Evolutionary conservation across 805 yeast genomes (phyloP), one percentile per base, ranked within the genome.

Genomic region (Tetrapisispora arboricola): DNA sequence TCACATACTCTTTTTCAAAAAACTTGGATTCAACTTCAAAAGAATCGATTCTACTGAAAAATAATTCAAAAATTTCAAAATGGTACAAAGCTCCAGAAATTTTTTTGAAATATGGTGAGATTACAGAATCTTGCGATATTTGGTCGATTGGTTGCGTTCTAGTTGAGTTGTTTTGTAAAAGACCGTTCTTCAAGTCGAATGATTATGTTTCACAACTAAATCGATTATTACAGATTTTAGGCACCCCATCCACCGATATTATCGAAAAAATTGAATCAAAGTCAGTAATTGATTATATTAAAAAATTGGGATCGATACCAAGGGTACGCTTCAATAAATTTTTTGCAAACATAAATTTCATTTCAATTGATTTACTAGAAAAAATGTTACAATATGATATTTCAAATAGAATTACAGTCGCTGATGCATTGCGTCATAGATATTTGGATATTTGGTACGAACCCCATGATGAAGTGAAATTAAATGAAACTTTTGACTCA

Each of bases 11-110:
- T 1, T 12, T 24, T 10, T 5, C 37, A 22, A 9, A 74, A 96
- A 59, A 95, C 96, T 28, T 86, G 7, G 22, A 81, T 50, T 77
- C 44, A 81, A 80, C 53, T 83, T 87, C n/a, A 1, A 90, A 80
- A 45, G 84, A 80, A 51, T 86, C 86, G 51, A 83, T 84, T 25
- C 96, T 95, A 13, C 90, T 85, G 53, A 67, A 90, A 70, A 92
- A 97, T 1, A 97, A 90, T 61, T 92, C 92, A 58, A 97, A 92
- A 21, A 97, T 97, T 26, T 92, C 98, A 1, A 73, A 97, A 59
- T 92, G 98, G 98, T 92, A 92, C 63, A 71, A 97, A 50, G 98
- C 98, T 3, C 98, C 98, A 0, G 98, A 92, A 58, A 86, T 92
- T 63, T 90, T 92, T 87, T 70, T 92, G 42, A 81, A 94, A 48